Base-by-base conservation (phyloP, 306 rosid genomes). In the Vigna mungo region DNA sequence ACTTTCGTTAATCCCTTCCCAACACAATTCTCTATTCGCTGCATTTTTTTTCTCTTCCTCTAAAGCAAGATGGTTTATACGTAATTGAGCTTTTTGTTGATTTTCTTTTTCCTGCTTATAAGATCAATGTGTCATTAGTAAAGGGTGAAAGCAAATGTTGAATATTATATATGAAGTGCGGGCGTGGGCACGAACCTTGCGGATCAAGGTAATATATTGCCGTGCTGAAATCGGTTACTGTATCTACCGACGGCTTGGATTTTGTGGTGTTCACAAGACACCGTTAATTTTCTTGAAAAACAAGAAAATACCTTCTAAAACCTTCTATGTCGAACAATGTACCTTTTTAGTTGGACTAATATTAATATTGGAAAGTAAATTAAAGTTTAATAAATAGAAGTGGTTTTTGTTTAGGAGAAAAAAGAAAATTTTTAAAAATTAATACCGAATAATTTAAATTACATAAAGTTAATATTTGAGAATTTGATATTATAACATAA, bases 1-100 rank as follows among this genome's bases (percentile, higher is more conserved):
- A 78, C 48, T 43, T 81, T 25, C 66, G 61, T 70, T 30, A 83
- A n/a, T 64, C 78, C 81, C 6, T 78, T 78, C 43, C 32, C 44
- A 12, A 6, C 15, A 10, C 69, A 43, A 21, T 8, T 77, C 63
- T 71, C 75, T n/a, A 11, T 46, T 71, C 55, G 21, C 17, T 63
- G 12, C 85, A 64, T 77, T 51, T 49, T 32, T 1, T 53, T 60
- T 61, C 0, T 64, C 0, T 64, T 54, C 9, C 43, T 0, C n/a
- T 68, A 55, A 6, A 68, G 44, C 23, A 10, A 17, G 7, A 23
- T 25, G 27, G 37, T 25, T 77, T 43, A 14, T 21, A 21, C 14
- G 39, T 27, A 3, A 39, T 54, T 61, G 53, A 39, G 41, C 16
- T 37, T 55, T 30, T 4, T 44, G 4, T 30, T 30, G 5, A 4